Percentiles rank a stretch among this genome's conserved stretches.
Evolutionary conservation across 2,329 filamentous ascomycete genomes (phyloP).

Genomic region (Graphium sp.): DNA sequence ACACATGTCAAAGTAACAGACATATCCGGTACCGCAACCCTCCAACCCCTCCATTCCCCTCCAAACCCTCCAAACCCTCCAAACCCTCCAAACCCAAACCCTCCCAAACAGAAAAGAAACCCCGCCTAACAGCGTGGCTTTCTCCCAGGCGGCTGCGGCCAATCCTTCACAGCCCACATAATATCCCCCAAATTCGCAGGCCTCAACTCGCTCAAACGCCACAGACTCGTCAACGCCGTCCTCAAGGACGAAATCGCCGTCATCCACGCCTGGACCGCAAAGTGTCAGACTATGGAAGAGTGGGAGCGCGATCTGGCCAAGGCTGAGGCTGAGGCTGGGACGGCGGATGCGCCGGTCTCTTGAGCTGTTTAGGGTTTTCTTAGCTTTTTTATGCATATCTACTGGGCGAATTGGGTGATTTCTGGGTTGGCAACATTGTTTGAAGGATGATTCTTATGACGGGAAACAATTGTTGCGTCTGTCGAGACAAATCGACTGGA

Average conservation of each 20-base stretch:
- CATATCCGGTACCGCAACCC: conserved; percentile 55
- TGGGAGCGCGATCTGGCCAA: conserved; percentile 49
- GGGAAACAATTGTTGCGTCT: too few relatives aligned
- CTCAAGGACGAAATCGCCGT: conserved; percentile 76
- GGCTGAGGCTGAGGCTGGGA: conserved; percentile 22
- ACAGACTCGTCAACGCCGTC: conserved; percentile 69
- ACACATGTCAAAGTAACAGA: conserved; percentile 77
- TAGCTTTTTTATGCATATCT: conserved; percentile 1
- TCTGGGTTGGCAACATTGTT: too few relatives aligned
- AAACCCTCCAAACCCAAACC: conserved; percentile 2
- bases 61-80: conserved; percentile 4
- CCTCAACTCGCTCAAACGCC: conserved; percentile 64
- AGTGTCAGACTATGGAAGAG: conserved; percentile 83
- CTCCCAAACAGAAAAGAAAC: neutral
- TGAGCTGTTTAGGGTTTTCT: neutral
- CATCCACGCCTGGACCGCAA: conserved; percentile 91
- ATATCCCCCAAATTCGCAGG: conserved; percentile 52
- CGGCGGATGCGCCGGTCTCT: conserved; percentile 21
- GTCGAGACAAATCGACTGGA: too few relatives aligned
- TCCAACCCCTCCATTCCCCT: conserved; percentile 4
- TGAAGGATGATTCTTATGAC: conserved; percentile 2
- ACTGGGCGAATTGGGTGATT: too few relatives aligned
- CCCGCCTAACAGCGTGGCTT: neutral
- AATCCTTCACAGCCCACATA: conserved; percentile 41
- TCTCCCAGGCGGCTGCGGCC: conserved; percentile 39